Evolutionary conservation across 768 basidiomycete genomes (phyloP).

Genomic region (Mycena maculata): DNA sequence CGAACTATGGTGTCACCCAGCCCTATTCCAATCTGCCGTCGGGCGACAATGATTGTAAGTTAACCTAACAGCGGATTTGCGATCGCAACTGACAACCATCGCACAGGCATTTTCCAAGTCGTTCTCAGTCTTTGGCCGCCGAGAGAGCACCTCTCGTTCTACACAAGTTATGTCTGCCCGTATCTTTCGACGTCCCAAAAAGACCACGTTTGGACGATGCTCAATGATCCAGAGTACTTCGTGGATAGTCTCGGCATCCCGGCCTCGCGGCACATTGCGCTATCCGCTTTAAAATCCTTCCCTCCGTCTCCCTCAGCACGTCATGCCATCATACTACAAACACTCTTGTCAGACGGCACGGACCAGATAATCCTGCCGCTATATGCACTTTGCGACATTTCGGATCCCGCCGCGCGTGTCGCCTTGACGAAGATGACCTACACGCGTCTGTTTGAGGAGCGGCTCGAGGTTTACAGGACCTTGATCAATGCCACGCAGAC

Average conservation of each 20-base stretch:
- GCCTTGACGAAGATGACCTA: constrained; percentile 32
- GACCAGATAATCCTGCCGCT: constrained; percentile 21
- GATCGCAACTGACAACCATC: constrained; percentile 14
- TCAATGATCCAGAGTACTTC: constrained; percentile 28
- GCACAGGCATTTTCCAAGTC: constrained; percentile 29
- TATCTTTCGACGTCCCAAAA: constrained; percentile 23
- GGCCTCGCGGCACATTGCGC: constrained; percentile 7
- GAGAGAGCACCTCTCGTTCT: constrained; percentile 25
- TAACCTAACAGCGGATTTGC: neutral
- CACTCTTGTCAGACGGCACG: constrained; percentile 17
- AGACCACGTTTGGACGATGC: constrained; percentile 25
- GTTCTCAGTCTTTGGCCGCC: constrained; percentile 28
- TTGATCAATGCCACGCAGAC: constrained; percentile 29
- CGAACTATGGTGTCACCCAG: constrained; percentile 27
- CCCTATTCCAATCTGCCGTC: constrained; percentile 31
- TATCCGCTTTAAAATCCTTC: constrained; percentile 15
- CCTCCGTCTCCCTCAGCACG: constrained; percentile 28
- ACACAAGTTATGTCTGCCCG: constrained; percentile 1
- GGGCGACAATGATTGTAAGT: constrained; percentile 32
- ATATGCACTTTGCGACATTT: constrained; percentile 32
- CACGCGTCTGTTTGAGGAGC: constrained; percentile 33
- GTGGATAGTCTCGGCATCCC: neutral
- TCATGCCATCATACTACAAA: constrained; percentile 22
- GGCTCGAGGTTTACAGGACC: constrained; percentile 24
- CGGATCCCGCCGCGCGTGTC: constrained; percentile 27